These are phyloP conservation scores for Phytomonas serpens DNA, from an alignment of 208 protist species.

Conservation along the genomic window DNA sequence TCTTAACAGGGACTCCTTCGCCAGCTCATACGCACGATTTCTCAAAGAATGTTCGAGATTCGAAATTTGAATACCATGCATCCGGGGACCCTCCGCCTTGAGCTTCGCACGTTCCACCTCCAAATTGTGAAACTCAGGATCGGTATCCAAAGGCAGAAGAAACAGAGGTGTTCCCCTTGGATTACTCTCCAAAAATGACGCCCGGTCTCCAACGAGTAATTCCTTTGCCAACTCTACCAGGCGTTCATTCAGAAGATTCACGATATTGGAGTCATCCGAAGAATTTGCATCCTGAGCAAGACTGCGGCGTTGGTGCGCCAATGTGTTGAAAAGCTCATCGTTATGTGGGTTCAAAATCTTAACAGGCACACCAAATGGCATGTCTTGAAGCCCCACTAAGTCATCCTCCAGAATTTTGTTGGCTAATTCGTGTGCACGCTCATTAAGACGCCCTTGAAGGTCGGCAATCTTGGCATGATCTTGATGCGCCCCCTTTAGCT, in stretches of 20 bases:
- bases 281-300: background rate
- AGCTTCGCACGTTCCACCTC: slow-evolving; percentile 59
- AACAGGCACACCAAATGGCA: slow-evolving; percentile 55
- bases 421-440: slow-evolving; percentile 68
- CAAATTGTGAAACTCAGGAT: slow-evolving; percentile 59
- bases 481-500: slow-evolving; percentile 36
- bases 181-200: slow-evolving; percentile 38
- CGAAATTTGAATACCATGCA: slow-evolving; percentile 39
- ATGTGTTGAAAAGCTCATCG: slow-evolving; percentile 41
- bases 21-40: slow-evolving; percentile 57
- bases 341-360: slow-evolving; percentile 45
- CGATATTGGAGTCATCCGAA: background rate
- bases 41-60: slow-evolving; percentile 54
- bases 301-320: slow-evolving; percentile 34
- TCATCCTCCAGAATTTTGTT: slow-evolving; percentile 46
- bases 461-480: slow-evolving; percentile 56
- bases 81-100: slow-evolving; percentile 33
- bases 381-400: slow-evolving; percentile 27
- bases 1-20: slow-evolving; percentile 35
- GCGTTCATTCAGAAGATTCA: slow-evolving; percentile 36
- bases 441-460: slow-evolving; percentile 62
- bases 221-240: slow-evolving; percentile 53
- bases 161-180: slow-evolving; percentile 59
- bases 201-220: slow-evolving; percentile 39
- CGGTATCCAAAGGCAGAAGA: slow-evolving; percentile 50